These are phyloP conservation scores for Thelonectria rubi DNA, from an alignment of 2,329 filamentous ascomycete genomes.

Conservation along the genomic window DNA sequence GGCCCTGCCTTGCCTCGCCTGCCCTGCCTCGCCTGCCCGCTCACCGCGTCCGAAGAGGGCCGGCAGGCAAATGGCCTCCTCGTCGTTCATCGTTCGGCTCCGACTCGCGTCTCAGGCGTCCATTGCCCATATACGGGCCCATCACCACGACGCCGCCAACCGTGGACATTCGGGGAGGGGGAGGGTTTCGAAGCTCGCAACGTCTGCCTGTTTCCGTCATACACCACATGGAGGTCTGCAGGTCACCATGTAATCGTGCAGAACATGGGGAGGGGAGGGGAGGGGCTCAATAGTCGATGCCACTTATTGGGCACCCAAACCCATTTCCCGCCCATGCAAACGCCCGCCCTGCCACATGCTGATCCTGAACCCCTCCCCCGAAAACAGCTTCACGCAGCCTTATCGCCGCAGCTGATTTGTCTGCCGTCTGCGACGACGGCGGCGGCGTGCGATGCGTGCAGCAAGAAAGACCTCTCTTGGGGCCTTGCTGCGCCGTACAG, in stretches of 20 bases:
- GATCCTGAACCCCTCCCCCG: slow-evolving; percentile 7
- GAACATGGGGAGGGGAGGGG: background rate
- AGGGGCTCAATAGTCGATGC: no score
- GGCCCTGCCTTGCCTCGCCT: no score
- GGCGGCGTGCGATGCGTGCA: no score
- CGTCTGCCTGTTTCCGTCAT: slow-evolving; percentile 2
- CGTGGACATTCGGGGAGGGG: no score
- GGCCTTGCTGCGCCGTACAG: background rate
- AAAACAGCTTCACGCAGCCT: slow-evolving; percentile 16
- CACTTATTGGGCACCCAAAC: no score
- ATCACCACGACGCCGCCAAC: slow-evolving; percentile 7
- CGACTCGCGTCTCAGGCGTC: slow-evolving; percentile 27
- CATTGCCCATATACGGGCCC: slow-evolving; percentile 8
- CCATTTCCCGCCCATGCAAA: no score
- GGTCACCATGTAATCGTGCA: slow-evolving; percentile 1
- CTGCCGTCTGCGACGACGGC: background rate
- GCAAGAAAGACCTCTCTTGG: background rate
- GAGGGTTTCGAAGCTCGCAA: slow-evolving; percentile 3
- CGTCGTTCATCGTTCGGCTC: slow-evolving; percentile 1
- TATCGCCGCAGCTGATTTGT: slow-evolving; percentile 15
- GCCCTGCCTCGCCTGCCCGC: no score
- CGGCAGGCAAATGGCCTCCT: slow-evolving; percentile 15
- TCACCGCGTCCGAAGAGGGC: slow-evolving; percentile 7
- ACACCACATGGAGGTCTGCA: background rate
- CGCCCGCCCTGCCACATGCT: slow-evolving; percentile 22